Percentiles rank a stretch among this genome's conserved stretches.
phyloP scores from a whole-genome alignment of 83 land plant species.

The Larix sibirica region DNA sequence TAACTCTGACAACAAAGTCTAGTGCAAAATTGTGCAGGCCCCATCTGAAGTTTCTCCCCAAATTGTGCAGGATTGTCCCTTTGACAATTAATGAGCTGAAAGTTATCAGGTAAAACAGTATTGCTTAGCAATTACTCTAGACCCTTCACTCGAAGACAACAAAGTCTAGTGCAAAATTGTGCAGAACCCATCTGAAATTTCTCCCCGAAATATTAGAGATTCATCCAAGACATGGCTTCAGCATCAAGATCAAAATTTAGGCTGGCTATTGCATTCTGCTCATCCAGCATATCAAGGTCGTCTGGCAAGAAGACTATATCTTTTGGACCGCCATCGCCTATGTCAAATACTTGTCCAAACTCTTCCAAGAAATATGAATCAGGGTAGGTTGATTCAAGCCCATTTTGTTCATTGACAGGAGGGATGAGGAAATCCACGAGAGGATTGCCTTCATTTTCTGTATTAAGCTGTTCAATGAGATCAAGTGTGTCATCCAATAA shows the following conservation, averaged over 20 bases:
- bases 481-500: background rate
- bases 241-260: constrained; percentile 8
- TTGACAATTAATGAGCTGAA: background rate
- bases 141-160: background rate
- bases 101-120: background rate
- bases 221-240: constrained; percentile 11
- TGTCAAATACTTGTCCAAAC: constrained; percentile 18
- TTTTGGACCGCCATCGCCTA: background rate
- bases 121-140: background rate
- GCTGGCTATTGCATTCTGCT: background rate
- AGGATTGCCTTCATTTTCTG: background rate
- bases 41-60: background rate
- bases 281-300: constrained; percentile 1
- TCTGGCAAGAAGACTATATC: background rate
- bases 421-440: constrained; percentile 2
- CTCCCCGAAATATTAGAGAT: background rate
- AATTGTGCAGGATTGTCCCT: too few species aligned
- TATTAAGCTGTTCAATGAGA: background rate
- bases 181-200: background rate
- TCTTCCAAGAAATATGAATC: constrained; percentile 11
- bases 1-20: background rate
- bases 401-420: background rate
- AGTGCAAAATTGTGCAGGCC: background rate
- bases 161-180: constrained; percentile 6
- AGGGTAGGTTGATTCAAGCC: background rate